phyloP scores from a whole-genome alignment of 768 basidiomycete genomes.

The Harrya chromipes region DNA sequence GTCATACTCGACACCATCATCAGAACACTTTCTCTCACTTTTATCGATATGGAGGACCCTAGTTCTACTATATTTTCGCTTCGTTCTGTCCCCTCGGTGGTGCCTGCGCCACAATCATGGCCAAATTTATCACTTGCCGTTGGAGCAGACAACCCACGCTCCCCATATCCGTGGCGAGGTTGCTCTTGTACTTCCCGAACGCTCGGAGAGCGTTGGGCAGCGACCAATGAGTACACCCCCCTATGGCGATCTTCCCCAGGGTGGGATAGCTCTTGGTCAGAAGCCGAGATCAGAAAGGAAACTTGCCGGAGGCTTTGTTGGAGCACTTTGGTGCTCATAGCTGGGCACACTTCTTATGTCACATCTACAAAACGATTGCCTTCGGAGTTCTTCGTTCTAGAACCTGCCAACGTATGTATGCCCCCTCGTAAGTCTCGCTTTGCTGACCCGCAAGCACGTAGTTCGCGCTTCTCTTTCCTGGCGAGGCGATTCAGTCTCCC shows the following conservation, averaged over 20 bases:
- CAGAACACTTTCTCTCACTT: slow-evolving; percentile 54
- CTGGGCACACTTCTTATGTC: slow-evolving; percentile 61
- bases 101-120: slow-evolving; percentile 12
- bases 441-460: slow-evolving; percentile 25
- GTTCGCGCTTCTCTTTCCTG: slow-evolving; percentile 74
- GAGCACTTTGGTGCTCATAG: slow-evolving; percentile 62
- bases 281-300: slow-evolving; percentile 65
- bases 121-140: not conserved
- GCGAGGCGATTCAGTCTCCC: slow-evolving; percentile 49
- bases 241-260: slow-evolving; percentile 63
- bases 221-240: slow-evolving; percentile 51
- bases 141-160: not conserved
- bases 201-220: slow-evolving; percentile 49
- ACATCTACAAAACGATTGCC: slow-evolving; percentile 40
- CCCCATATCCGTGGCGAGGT: slow-evolving; percentile 22
- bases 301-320: slow-evolving; percentile 71
- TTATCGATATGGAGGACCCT: slow-evolving; percentile 57
- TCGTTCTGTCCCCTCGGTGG: slow-evolving; percentile 48
- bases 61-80: slow-evolving; percentile 47
- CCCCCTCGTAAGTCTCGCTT: not conserved
- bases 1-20: slow-evolving; percentile 66
- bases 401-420: slow-evolving; percentile 60
- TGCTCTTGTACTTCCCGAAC: slow-evolving; percentile 52
- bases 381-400: slow-evolving; percentile 54
- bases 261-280: slow-evolving; percentile 58